Evolutionary conservation across 768 basidiomycete species (phyloP).

Genomic region (Mycena pura): DNA sequence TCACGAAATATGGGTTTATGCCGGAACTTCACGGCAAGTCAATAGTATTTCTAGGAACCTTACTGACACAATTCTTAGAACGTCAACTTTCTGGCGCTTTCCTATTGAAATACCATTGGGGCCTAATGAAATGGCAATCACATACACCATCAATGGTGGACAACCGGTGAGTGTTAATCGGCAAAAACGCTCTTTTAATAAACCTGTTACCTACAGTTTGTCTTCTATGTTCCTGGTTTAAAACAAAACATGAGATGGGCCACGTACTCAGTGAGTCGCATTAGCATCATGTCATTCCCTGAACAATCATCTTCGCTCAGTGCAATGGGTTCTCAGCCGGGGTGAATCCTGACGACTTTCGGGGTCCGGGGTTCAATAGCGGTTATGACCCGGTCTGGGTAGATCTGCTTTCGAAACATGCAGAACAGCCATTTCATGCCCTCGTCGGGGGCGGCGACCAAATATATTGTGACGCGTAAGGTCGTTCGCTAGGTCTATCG

Average conservation of each 20-base stretch:
- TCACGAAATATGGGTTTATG: slow-evolving; percentile 78
- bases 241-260: slow-evolving; percentile 92
- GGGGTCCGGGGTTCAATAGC: slow-evolving; percentile 76
- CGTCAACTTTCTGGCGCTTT: slow-evolving; percentile 95
- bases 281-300: background rate
- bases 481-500: slow-evolving; percentile 3
- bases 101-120: slow-evolving; percentile 81
- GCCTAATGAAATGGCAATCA: slow-evolving; percentile 73
- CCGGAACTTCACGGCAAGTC: slow-evolving; percentile 59
- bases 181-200: background rate
- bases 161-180: slow-evolving; percentile 36
- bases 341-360: slow-evolving; percentile 87
- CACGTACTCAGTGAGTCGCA: slow-evolving; percentile 72
- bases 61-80: slow-evolving; percentile 48
- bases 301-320: slow-evolving; percentile 40
- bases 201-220: slow-evolving; percentile 46
- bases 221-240: slow-evolving; percentile 84
- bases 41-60: background rate
- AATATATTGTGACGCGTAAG: slow-evolving; percentile 83
- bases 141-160: slow-evolving; percentile 84
- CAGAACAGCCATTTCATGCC: slow-evolving; percentile 83
- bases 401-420: slow-evolving; percentile 87
- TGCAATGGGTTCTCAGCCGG: slow-evolving; percentile 92
- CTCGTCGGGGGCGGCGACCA: slow-evolving; percentile 95
- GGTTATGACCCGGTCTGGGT: slow-evolving; percentile 95